Conservation (phyloP, 139 green algal genomes). For the Chlamydomonas eustigma region DNA sequence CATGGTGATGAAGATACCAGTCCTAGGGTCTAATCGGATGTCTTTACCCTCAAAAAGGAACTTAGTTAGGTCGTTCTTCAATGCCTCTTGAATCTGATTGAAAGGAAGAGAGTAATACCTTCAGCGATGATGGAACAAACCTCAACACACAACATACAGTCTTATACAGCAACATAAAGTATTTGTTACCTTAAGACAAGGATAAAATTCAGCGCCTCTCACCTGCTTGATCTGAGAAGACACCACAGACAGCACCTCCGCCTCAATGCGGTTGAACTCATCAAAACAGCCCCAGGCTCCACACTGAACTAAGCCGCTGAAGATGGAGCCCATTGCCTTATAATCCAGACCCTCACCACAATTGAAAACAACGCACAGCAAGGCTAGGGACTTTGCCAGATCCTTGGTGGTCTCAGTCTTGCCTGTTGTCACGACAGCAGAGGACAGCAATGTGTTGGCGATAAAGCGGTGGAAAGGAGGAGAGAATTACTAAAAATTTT, state of each 20-base stretch:
- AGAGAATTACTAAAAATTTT: too few species aligned
- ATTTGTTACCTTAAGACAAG: too few species aligned
- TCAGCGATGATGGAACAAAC: too few species aligned
- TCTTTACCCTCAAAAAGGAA: conserved; percentile 88
- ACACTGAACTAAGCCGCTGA: conserved; percentile 77
- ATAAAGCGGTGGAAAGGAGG: too few species aligned
- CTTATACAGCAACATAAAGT: too few species aligned
- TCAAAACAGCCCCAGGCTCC: conserved; percentile 88
- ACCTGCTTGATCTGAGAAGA: conserved; percentile 46
- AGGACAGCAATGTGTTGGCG: too few species aligned
- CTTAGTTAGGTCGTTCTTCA: conserved; percentile 75
- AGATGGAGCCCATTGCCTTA: conserved; percentile 85
- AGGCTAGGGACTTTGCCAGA: conserved; percentile 73
- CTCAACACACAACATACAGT: too few species aligned
- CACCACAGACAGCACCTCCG: conserved; percentile 73
- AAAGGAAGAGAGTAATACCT: too few species aligned
- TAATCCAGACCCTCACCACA: conserved; percentile 85
- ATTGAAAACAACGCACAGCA: conserved; percentile 89
- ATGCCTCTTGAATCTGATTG: conserved; percentile 75
- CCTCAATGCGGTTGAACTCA: conserved; percentile 87
- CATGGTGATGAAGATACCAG: conserved; percentile 87
- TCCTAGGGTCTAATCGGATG: conserved; percentile 62
- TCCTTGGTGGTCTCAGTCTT: conserved; percentile 83
- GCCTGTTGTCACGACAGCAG: too few species aligned
- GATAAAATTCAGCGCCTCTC: too few species aligned